Evolutionary conservation across 1,139 yeast species (phyloP).

Genomic region (Wickerhamomyces sp.): DNA sequence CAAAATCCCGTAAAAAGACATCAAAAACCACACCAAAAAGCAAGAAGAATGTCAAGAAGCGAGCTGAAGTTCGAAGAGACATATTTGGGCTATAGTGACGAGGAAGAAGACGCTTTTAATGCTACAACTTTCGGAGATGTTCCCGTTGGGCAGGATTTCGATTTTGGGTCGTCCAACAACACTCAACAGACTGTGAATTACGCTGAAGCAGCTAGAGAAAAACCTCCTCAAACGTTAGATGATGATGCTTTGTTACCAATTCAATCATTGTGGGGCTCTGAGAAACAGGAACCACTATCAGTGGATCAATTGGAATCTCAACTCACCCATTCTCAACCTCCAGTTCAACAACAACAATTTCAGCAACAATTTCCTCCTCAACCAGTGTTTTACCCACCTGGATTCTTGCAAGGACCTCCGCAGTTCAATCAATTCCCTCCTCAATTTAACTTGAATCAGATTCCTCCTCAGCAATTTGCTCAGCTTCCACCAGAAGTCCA

Average conservation of each 20-base stretch:
- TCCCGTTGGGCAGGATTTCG: slow-evolving; percentile 66
- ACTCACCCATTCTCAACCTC: slow-evolving; percentile 43
- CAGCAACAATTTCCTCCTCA: slow-evolving; percentile 24
- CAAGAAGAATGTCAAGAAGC: background rate
- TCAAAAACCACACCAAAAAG: background rate
- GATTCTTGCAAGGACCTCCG: slow-evolving; percentile 17
- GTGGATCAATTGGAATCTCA: slow-evolving; percentile 61
- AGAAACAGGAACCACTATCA: slow-evolving; percentile 42
- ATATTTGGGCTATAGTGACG: slow-evolving; percentile 70
- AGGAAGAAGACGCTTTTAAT: slow-evolving; percentile 77
- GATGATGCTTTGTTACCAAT: slow-evolving; percentile 51
- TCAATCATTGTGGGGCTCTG: slow-evolving; percentile 58
- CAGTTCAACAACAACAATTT: too few species aligned
- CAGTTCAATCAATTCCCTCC: slow-evolving; percentile 30
- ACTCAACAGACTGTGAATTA: slow-evolving; percentile 16
- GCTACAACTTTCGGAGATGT: slow-evolving; percentile 82
- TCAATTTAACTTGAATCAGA: slow-evolving; percentile 26
- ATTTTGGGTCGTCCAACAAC: slow-evolving; percentile 46
- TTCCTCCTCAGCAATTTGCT: slow-evolving; percentile 25
- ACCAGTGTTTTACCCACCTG: slow-evolving; percentile 24
- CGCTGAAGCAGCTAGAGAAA: slow-evolving; percentile 46
- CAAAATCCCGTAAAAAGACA: background rate
- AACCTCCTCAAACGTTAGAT: slow-evolving; percentile 21
- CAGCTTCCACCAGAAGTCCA: slow-evolving; percentile 29
- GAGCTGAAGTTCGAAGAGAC: slow-evolving; percentile 62